phyloP scores from a whole-genome alignment of 2,329 filamentous ascomycete genomes.

The Penicillium glabrum region DNA sequence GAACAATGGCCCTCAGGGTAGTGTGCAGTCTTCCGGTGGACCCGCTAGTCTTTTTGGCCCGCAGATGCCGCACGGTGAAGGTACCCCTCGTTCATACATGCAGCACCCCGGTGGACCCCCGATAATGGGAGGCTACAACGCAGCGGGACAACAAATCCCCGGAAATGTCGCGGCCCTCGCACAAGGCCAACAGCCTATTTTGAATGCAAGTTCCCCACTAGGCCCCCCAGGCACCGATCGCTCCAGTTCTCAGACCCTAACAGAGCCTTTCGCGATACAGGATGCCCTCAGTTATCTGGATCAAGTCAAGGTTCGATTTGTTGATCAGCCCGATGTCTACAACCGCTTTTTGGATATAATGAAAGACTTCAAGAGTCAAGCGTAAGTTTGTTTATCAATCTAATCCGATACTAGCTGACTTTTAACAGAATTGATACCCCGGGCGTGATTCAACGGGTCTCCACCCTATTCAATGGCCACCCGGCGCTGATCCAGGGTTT shows the following conservation, averaged over 20 bases:
- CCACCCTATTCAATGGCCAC: constrained; percentile 91
- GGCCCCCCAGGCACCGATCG: constrained; percentile 2
- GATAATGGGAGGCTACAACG: constrained; percentile 53
- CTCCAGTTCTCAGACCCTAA: constrained; percentile 8
- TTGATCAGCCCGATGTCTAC: constrained; percentile 95
- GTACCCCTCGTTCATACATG: constrained; percentile 55
- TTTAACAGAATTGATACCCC: constrained; percentile 79
- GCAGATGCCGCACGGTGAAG: constrained; percentile 57
- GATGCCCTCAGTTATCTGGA: constrained; percentile 94
- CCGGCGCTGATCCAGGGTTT: constrained; percentile 96
- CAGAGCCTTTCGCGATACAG: constrained; percentile 49
- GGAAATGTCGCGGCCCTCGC: constrained; percentile 60
- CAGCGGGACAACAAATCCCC: constrained; percentile 44
- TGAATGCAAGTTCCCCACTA: constrained; percentile 55
- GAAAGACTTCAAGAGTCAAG: constrained; percentile 99
- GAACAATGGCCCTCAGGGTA: constrained; percentile 52
- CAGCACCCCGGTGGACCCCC: constrained; percentile 61
- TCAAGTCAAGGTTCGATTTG: constrained; percentile 97
- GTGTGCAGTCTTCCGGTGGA: constrained; percentile 60
- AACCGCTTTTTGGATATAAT: constrained; percentile 97
- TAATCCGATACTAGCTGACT: constrained; percentile 2
- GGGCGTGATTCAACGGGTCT: constrained; percentile 94
- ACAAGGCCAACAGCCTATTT: constrained; percentile 80
- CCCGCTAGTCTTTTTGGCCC: constrained; percentile 65
- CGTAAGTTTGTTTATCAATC: constrained; percentile 56